Evolutionary conservation across 2,329 filamentous ascomycete species (phyloP).

Genomic region (Beauveria brongniartii): DNA sequence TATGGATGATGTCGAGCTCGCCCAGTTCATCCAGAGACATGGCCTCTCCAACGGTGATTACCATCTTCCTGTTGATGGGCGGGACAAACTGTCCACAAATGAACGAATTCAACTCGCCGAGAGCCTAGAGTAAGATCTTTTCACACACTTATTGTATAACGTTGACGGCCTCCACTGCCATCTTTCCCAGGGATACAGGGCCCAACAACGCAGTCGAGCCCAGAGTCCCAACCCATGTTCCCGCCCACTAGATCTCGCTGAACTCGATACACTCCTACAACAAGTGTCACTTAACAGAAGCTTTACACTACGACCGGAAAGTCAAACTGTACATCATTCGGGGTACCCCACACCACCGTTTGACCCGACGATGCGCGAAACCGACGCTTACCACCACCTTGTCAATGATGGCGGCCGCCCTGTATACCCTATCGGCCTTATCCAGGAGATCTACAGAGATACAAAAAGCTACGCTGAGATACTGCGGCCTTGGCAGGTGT

Average conservation of each 20-base stretch:
- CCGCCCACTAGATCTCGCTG: constrained; percentile 16
- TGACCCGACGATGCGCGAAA: not conserved
- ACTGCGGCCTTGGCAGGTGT: not conserved
- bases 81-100: not conserved
- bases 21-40: not conserved
- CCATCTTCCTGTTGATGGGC: not conserved
- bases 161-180: not conserved
- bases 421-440: constrained; percentile 5
- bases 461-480: not conserved
- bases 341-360: not conserved
- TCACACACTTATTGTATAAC: too few species aligned
- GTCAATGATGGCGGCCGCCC: constrained; percentile 11
- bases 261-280: constrained; percentile 15
- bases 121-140: not conserved
- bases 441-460: not conserved
- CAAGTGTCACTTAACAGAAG: not conserved
- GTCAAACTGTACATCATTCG: not conserved
- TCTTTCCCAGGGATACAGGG: not conserved
- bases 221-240: constrained; percentile 5
- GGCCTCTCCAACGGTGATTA: not conserved
- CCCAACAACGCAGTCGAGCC: not conserved
- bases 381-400: not conserved
- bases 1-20: not conserved
- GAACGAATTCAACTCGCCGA: not conserved
- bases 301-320: not conserved